Base-by-base conservation (phyloP, 768 basidiomycete species). In the Tephrocybe sp. region DNA sequence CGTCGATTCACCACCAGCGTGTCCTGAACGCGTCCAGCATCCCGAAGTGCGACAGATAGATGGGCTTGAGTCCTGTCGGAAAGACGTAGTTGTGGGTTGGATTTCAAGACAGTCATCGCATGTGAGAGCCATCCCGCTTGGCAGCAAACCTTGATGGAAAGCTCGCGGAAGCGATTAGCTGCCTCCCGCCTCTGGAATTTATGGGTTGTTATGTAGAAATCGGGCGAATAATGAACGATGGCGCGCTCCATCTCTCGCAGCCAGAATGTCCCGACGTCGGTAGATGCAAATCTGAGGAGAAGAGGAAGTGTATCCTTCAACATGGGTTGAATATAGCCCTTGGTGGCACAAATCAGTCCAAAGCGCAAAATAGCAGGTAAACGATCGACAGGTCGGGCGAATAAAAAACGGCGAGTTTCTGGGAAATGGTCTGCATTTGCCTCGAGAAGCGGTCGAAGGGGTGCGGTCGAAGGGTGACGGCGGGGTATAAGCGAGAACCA, bases 401-500 rank as follows among this genome's bases (percentile, higher is more conserved):
- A 48, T n/a, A 62, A 50, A n/a, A 47, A 28, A 11, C 51, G 40
- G 14, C 59, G 48, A 3, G 53, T 55, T 3, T 45, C 53, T 17
- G 17, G 36, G 33, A 61, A 49, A 18, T 54, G 42, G 4, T 51
- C 38, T 15, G 40, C 32, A 20, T 42, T 20, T 14, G 25, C 39
- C 14, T 46, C 45, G 23, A 24, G 34, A 18, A 39, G 21, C 15
- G 24, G 28, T 20, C 0, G 40, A 41, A 15, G 45, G 26, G 17
- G 25, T 32, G 2, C 37, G 9, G 40, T 32, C 45, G 39, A 40
- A 36, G 21, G 54, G 50, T 26, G 24, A 34, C 43, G 23, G 15
- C 44, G 23, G 12, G 61, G 63, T n/a, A 62, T 45, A 14, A 62
- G 58, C 17, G 48, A 56, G 25, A 61, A 57, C 62, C 62, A 64